phyloP scores from a whole-genome alignment of 768 basidiomycete genomes.

The Cystobasidium tubakii region DNA sequence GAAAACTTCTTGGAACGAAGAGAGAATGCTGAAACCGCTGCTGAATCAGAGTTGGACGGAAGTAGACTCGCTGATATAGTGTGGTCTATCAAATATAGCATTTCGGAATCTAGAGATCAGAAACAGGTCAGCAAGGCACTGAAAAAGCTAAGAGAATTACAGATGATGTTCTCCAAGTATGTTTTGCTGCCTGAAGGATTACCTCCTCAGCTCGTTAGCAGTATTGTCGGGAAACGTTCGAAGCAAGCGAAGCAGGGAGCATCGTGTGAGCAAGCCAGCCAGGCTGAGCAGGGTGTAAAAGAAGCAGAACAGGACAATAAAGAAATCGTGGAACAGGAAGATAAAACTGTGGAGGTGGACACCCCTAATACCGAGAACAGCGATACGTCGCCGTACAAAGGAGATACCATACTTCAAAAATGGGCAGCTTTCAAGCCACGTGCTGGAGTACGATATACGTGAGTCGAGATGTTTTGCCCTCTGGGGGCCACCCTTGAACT shows the following conservation, averaged over 20 bases:
- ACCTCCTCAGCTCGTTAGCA: not conserved
- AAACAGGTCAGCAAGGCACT: not conserved
- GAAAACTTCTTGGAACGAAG: not conserved
- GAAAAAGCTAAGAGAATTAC: not conserved
- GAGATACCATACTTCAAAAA: not conserved
- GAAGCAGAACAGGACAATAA: not conserved
- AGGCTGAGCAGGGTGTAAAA: too few species aligned
- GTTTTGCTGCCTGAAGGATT: slow-evolving; percentile 30
- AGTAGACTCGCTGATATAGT: not conserved
- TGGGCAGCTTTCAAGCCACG: not conserved
- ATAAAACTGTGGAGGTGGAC: too few species aligned
- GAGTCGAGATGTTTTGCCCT: too few species aligned
- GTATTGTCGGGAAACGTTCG: not conserved
- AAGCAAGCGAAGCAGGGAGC: not conserved
- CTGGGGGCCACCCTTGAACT: too few species aligned
- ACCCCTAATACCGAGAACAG: not conserved
- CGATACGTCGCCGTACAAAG: not conserved
- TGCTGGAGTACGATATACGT: not conserved
- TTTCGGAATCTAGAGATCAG: slow-evolving; percentile 1
- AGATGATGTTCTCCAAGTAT: not conserved
- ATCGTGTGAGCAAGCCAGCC: not conserved
- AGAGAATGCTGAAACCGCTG: not conserved
- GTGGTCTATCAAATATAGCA: slow-evolving; percentile 12
- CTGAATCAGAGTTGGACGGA: not conserved
- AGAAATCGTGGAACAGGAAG: not conserved